Evolutionary conservation across 176 grass and related monocot species (phyloP).

Genomic region (Oryza meyeriana): DNA sequence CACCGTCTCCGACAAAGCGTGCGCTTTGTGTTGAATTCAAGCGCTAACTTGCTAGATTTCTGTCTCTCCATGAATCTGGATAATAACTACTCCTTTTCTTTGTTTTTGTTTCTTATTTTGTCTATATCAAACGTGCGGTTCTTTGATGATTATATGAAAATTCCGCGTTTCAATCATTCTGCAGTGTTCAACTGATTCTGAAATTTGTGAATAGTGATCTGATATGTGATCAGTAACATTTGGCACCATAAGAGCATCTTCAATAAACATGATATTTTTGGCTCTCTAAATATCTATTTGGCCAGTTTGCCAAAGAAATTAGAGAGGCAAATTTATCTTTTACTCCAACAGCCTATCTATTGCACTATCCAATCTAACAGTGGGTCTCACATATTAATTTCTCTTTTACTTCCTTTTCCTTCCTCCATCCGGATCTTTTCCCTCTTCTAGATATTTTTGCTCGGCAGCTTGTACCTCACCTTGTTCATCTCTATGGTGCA

Average conservation of each 20-base stretch:
- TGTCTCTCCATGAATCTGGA: neutral
- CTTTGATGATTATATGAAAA: neutral
- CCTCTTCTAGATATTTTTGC: too few relatives aligned
- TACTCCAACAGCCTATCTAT: too few relatives aligned
- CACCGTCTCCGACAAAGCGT: conserved; percentile 35
- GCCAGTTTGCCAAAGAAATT: too few relatives aligned
- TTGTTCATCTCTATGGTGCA: conserved; percentile 50
- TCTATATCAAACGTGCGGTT: neutral
- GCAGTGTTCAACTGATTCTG: neutral
- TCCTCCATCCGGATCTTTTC: too few relatives aligned
- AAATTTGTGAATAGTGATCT: too few relatives aligned
- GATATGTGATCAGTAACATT: neutral
- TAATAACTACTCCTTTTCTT: neutral
- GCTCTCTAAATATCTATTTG: too few relatives aligned
- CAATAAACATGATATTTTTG: too few relatives aligned
- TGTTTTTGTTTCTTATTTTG: neutral
- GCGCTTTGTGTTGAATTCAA: conserved; percentile 24
- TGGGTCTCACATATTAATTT: too few relatives aligned
- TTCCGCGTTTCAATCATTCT: neutral
- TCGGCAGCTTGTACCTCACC: conserved; percentile 35
- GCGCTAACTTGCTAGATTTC: neutral
- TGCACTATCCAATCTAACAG: too few relatives aligned
- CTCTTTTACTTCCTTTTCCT: too few relatives aligned
- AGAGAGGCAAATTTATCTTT: too few relatives aligned
- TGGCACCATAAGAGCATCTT: neutral